Evolutionary conservation across 495 filamentous ascomycete genomes (phyloP).

Genomic region (Trichoderma gamsii): DNA sequence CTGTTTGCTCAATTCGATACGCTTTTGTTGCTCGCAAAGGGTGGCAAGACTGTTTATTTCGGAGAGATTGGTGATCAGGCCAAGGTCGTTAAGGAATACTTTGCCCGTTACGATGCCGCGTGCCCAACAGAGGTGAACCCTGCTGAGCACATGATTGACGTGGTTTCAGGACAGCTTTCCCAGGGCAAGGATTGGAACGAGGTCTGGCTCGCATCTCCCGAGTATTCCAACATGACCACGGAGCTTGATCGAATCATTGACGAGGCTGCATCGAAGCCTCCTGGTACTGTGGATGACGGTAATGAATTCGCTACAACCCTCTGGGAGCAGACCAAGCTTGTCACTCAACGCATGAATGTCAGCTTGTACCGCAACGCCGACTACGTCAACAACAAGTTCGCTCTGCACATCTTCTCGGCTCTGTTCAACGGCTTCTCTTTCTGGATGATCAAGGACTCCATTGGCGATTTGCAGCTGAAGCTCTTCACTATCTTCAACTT

Average conservation of each 20-base stretch:
- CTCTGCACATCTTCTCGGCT: conserved; percentile 49
- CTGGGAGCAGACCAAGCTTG: conserved; percentile 39
- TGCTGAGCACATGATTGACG: conserved; percentile 83
- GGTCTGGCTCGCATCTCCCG: conserved; percentile 67
- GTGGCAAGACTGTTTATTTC: conserved; percentile 69
- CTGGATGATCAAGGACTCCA: conserved; percentile 63
- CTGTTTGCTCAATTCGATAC: conserved; percentile 55
- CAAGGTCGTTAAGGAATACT: conserved; percentile 41
- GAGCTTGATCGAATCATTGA: conserved; percentile 65
- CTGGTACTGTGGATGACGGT: conserved; percentile 40
- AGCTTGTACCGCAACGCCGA: conserved; percentile 74
- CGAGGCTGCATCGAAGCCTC: conserved; percentile 17
- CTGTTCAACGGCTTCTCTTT: conserved; percentile 85
- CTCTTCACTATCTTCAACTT: conserved; percentile 77
- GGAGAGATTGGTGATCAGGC: conserved; percentile 51
- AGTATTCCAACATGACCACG: conserved; percentile 57
- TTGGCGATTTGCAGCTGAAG: conserved; percentile 70
- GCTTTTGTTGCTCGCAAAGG: conserved; percentile 60
- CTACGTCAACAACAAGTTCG: conserved; percentile 65
- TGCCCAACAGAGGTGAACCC: conserved; percentile 65
- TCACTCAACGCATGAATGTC: conserved; percentile 61
- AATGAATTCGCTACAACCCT: conserved; percentile 37
- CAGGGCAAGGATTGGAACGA: conserved; percentile 71
- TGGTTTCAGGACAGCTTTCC: conserved; percentile 50
- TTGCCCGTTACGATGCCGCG: conserved; percentile 60